A percentile compares a stretch with the other conserved stretches of the same genome.
Conservation (phyloP, 2,329 filamentous ascomycete species). For the Aspergillus pseudotamarii region DNA sequence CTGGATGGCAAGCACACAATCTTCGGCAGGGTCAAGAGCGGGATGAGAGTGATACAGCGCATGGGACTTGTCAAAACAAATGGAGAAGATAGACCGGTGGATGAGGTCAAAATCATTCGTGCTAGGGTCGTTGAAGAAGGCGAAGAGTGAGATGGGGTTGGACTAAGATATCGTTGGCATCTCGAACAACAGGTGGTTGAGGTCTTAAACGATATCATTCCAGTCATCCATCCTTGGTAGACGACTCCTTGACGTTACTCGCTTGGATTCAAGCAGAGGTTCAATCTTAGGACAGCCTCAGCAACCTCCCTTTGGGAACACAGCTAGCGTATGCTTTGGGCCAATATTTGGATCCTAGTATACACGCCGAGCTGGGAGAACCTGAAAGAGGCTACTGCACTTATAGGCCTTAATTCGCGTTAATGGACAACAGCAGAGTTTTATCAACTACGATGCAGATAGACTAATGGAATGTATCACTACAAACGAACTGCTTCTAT, state of each 20-base stretch:
- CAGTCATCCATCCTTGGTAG: neutral
- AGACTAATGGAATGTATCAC: slow-evolving; percentile 62
- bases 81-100: slow-evolving; percentile 74
- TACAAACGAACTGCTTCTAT: slow-evolving; percentile 78
- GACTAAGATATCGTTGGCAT: neutral
- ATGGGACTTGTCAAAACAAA: slow-evolving; percentile 88
- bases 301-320: neutral
- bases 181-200: neutral
- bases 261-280: neutral
- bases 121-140: slow-evolving; percentile 70
- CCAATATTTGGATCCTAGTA: neutral
- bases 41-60: slow-evolving; percentile 79
- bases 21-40: slow-evolving; percentile 85
- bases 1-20: slow-evolving; percentile 96
- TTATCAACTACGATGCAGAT: slow-evolving; percentile 8
- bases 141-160: slow-evolving; percentile 36
- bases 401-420: neutral
- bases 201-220: neutral
- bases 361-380: neutral
- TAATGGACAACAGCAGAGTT: slow-evolving; percentile 1
- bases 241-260: neutral
- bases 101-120: slow-evolving; percentile 78
- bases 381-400: neutral
- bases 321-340: neutral
- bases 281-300: neutral